Evolutionary conservation across 1,284 basidiomycete species (phyloP), one percentile per base, ranked within the genome.

Genomic region (Moesziomyces globuligerus): DNA sequence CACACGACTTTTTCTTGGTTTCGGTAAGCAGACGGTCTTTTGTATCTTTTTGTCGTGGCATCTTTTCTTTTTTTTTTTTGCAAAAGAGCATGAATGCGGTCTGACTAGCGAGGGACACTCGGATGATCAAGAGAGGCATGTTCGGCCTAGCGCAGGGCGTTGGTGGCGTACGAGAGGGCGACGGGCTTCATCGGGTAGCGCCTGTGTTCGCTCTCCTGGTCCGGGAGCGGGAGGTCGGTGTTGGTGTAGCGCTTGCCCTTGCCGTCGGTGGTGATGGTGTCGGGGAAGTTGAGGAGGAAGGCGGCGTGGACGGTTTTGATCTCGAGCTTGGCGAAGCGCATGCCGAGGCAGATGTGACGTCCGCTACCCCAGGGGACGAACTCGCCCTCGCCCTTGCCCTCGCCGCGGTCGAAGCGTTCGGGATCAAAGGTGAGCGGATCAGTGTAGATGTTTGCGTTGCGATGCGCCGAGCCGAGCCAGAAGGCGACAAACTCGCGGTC

Each of bases 301-400:
- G 67, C 64, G 0, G 67, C 59, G 45, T 59, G 52, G 0, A 66
- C 49, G 9, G 57, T 49, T 7, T 47, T 55, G 32, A 75, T 67
- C 29, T 75, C 73, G 24, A 72, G 38, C 42, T 75, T 72, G 18
- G 72, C 69, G 28, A 75, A 75, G 1, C 62, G 41, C 65, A 75
- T 72, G 4, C 72, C 72, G 1, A 68, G 36, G 21, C 73, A 75
- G 11, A 72, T 43, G 25, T 75, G 73, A 25, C 64, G 41, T 4
- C 73, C 73, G 26, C 57, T 37, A 24, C 73, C 73, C 73, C 73
- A 75, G 28, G 62, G 65, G 0, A 75, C 49, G 20, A 75, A 75
- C 20, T 75, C 70, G 13, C 57, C 48, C 9, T 66, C 62, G 7
- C 56, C 53, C 17, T 51, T 57, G 6, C 73, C 73, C 38, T 75